Conservation (phyloP, 192 early-diverging fungal genomes). For the Backusella australiensis region DNA sequence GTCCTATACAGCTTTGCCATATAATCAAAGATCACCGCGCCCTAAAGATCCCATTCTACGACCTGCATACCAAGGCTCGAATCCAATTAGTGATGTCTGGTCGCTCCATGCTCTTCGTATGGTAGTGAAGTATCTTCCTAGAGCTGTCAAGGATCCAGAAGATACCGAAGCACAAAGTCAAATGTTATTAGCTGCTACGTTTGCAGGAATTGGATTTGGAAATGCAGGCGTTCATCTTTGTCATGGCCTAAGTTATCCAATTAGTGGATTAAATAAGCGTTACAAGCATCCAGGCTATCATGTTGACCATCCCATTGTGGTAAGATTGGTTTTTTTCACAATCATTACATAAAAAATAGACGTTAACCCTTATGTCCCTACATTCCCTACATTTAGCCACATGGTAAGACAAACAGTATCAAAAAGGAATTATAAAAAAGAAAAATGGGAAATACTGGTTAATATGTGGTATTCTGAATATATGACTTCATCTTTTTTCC, state of each 20-base stretch:
- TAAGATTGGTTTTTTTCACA: constrained; percentile 20
- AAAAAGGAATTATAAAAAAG: not conserved
- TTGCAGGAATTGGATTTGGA: constrained; percentile 63
- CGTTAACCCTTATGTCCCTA: not conserved
- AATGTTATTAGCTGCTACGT: constrained; percentile 88
- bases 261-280: constrained; percentile 78
- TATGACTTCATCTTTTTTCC: not conserved
- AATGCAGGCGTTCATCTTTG: constrained; percentile 81
- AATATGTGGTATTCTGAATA: not conserved
- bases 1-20: constrained; percentile 90
- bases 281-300: constrained; percentile 83
- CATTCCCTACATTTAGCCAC: not conserved
- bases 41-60: constrained; percentile 80
- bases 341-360: not conserved
- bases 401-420: not conserved
- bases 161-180: constrained; percentile 71
- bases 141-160: constrained; percentile 65
- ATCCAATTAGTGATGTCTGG: constrained; percentile 93
- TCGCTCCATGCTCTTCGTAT: constrained; percentile 74
- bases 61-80: constrained; percentile 91
- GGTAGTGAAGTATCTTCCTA: constrained; percentile 76
- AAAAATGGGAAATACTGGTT: not conserved
- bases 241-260: constrained; percentile 80
- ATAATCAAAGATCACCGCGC: constrained; percentile 69
- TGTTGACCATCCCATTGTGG: constrained; percentile 70